These are phyloP conservation scores for Talaromyces verruculosus DNA, from an alignment of 2,329 filamentous ascomycete genomes.

Conservation along the genomic window DNA sequence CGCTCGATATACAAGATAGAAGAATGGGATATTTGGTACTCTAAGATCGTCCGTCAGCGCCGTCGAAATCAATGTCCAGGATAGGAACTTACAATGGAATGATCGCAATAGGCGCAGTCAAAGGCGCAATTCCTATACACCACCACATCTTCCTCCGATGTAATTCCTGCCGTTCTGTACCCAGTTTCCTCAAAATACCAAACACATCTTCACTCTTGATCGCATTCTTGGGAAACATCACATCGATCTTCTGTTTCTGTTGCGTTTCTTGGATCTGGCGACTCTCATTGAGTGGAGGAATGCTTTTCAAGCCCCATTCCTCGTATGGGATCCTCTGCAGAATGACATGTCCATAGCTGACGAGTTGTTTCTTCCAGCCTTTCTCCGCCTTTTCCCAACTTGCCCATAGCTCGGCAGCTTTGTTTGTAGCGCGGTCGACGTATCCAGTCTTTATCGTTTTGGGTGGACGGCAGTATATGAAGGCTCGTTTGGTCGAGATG, in stretches of 20 bases:
- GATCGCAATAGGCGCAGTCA: conserved; percentile 77
- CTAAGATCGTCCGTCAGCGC: conserved; percentile 14
- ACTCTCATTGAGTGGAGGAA: conserved; percentile 74
- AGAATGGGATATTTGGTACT: conserved; percentile 96
- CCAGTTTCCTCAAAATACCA: conserved; percentile 66
- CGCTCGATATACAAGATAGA: conserved; percentile 85
- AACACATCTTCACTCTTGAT: conserved; percentile 65
- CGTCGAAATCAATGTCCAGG: neutral
- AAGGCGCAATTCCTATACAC: conserved; percentile 78
- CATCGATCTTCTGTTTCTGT: conserved; percentile 65
- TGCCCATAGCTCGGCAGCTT: conserved; percentile 76
- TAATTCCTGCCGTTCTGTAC: conserved; percentile 74
- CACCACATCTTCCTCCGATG: conserved; percentile 76
- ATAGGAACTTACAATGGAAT: conserved; percentile 68
- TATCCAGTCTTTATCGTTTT: conserved; percentile 48
- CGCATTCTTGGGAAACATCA: conserved; percentile 69
- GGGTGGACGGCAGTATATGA: conserved; percentile 80
- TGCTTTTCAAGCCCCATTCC: conserved; percentile 96
- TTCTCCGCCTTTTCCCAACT: conserved; percentile 80
- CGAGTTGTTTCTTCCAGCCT: conserved; percentile 86
- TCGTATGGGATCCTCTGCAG: conserved; percentile 89
- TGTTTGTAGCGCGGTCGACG: conserved; percentile 68
- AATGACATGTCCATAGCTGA: conserved; percentile 80
- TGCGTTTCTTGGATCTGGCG: conserved; percentile 63
- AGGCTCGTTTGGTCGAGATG: conserved; percentile 83